These are phyloP conservation scores for Penicillium cosmopolitanum DNA, from an alignment of 495 filamentous ascomycete species.

Conservation along the genomic window DNA sequence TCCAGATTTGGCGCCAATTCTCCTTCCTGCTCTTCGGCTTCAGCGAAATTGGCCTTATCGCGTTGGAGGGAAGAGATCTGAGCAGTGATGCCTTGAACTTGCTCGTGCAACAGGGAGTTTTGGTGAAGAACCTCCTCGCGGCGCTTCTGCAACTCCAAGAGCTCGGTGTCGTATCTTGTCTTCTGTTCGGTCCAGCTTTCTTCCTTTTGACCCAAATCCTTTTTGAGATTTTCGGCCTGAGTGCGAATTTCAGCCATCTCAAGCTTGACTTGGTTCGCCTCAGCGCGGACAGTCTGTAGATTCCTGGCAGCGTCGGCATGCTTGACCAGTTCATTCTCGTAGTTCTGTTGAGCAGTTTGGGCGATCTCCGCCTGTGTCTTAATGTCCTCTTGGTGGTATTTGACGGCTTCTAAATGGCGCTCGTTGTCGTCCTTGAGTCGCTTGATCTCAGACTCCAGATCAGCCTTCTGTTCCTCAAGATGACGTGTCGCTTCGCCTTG, in stretches of 20 bases:
- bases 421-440: slow-evolving; percentile 86
- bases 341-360: slow-evolving; percentile 88
- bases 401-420: slow-evolving; percentile 71
- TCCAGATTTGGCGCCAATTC: slow-evolving; percentile 58
- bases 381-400: slow-evolving; percentile 85
- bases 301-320: slow-evolving; percentile 90
- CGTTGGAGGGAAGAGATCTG: slow-evolving; percentile 80
- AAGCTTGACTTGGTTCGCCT: slow-evolving; percentile 80
- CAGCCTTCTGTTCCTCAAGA: slow-evolving; percentile 77
- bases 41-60: slow-evolving; percentile 60
- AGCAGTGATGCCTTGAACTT: slow-evolving; percentile 77
- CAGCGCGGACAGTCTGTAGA: slow-evolving; percentile 73
- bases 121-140: slow-evolving; percentile 81
- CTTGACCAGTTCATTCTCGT: slow-evolving; percentile 90
- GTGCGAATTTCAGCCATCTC: slow-evolving; percentile 70
- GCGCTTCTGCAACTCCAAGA: slow-evolving; percentile 73
- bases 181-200: slow-evolving; percentile 83
- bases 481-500: slow-evolving; percentile 73
- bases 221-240: slow-evolving; percentile 80
- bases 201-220: slow-evolving; percentile 76
- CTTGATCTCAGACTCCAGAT: slow-evolving; percentile 73
- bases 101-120: slow-evolving; percentile 84
- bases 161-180: slow-evolving; percentile 79
- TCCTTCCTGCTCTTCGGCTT: slow-evolving; percentile 42
- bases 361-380: slow-evolving; percentile 93